phyloP scores from a whole-genome alignment of 495 filamentous ascomycete species.

The Tuber indicum region DNA sequence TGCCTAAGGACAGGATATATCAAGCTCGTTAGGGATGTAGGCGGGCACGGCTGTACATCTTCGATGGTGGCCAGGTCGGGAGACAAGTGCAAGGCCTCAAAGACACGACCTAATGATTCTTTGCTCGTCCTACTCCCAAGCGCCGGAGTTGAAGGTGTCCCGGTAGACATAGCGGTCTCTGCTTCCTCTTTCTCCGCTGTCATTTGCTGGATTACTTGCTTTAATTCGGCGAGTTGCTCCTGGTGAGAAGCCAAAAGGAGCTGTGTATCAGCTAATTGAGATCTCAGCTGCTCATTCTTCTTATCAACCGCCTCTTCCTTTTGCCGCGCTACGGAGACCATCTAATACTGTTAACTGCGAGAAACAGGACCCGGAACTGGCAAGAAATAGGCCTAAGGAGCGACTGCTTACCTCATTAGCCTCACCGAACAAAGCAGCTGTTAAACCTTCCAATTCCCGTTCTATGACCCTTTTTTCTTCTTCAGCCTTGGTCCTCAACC shows the following conservation, averaged over 20 bases:
- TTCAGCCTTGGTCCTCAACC: conserved; percentile 54
- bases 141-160: conserved; percentile 63
- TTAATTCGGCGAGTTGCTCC: conserved; percentile 86
- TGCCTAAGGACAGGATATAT: conserved; percentile 74
- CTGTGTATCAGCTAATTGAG: conserved; percentile 77
- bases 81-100: conserved; percentile 47
- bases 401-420: conserved; percentile 63
- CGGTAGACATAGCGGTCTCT: conserved; percentile 55
- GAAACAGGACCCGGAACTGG: conserved; percentile 7
- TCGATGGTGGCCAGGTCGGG: conserved; percentile 50
- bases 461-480: conserved; percentile 69
- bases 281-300: conserved; percentile 70
- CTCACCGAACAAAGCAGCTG: conserved; percentile 86
- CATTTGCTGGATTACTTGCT: conserved; percentile 85
- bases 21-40: conserved; percentile 76
- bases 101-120: conserved; percentile 46
- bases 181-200: conserved; percentile 62
- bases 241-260: conserved; percentile 79
- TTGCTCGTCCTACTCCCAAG: conserved; percentile 41
- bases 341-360: conserved; percentile 47
- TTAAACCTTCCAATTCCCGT: conserved; percentile 79
- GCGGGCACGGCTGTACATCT: conserved; percentile 66
- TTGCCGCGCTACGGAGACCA: conserved; percentile 77
- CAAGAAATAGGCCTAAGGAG: not conserved
- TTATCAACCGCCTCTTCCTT: conserved; percentile 69